phyloP scores from a whole-genome alignment of 1,284 basidiomycete genomes.

The Irpex sp. region DNA sequence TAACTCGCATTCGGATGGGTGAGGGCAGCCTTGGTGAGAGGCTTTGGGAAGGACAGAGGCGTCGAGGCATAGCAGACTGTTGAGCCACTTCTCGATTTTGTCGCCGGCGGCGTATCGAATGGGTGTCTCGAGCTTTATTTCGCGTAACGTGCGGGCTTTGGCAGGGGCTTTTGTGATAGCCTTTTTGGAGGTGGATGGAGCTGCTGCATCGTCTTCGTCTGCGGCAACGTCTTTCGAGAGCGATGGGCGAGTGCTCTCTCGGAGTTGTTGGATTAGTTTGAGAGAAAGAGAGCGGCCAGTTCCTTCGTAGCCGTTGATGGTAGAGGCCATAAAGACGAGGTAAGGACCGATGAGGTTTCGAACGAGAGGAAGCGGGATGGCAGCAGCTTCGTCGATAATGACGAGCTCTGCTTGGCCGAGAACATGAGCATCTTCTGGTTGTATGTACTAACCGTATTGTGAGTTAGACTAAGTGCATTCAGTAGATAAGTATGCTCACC shows the following conservation, averaged over 20 bases:
- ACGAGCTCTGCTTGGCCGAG: constrained; percentile 97
- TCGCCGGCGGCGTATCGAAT: constrained; percentile 91
- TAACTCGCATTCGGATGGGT: constrained; percentile 90
- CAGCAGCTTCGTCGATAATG: constrained; percentile 98
- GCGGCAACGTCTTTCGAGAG: constrained; percentile 52
- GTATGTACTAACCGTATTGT: constrained; percentile 70
- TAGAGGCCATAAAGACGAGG: constrained; percentile 97
- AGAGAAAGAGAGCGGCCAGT: constrained; percentile 96
- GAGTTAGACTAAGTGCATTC: constrained; percentile 4
- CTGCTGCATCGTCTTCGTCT: constrained; percentile 41
- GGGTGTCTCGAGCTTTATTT: constrained; percentile 93
- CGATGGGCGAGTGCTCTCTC: constrained; percentile 78
- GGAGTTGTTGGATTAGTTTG: constrained; percentile 95
- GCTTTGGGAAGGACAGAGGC: constrained; percentile 70
- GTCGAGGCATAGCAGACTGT: constrained; percentile 87
- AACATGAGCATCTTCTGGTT: constrained; percentile 96
- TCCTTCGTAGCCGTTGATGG: constrained; percentile 99
- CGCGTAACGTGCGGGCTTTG: constrained; percentile 77
- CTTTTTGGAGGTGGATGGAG: constrained; percentile 48
- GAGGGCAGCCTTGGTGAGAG: constrained; percentile 78
- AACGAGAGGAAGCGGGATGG: constrained; percentile 94
- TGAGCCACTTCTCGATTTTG: constrained; percentile 93
- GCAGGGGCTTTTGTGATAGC: constrained; percentile 46
- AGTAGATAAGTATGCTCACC: constrained; percentile 32
- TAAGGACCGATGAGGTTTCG: constrained; percentile 95